Conservation (phyloP, 73 alveolate genomes). For the Tetrahymena malaccensis region DNA sequence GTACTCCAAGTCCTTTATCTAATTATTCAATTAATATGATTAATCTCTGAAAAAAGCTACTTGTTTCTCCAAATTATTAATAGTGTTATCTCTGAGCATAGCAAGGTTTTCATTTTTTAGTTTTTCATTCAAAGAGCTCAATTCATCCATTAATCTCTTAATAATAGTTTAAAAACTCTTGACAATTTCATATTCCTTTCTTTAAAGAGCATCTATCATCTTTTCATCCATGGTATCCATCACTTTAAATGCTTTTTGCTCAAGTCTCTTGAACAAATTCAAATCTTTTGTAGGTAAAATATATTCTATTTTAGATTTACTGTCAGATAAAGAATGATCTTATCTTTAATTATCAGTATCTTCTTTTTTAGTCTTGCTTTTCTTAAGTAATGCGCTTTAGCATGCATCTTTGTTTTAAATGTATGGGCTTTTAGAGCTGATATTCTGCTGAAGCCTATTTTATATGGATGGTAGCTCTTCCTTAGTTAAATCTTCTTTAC, state of each 20-base stretch:
- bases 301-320: background rate
- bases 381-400: background rate
- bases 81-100: background rate
- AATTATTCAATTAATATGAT: background rate
- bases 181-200: background rate
- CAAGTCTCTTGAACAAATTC: background rate
- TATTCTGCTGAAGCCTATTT: background rate
- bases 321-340: background rate
- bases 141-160: background rate
- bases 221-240: background rate
- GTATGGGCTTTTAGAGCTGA: background rate
- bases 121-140: background rate
- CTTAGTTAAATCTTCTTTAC: background rate
- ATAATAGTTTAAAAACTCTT: background rate
- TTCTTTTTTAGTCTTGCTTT: background rate
- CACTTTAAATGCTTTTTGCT: background rate
- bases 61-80: background rate
- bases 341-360: background rate
- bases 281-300: background rate
- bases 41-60: background rate
- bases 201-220: background rate
- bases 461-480: background rate
- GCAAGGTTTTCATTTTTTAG: background rate
- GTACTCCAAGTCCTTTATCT: background rate
- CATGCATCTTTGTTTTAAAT: background rate